Evolutionary conservation across 805 yeast genomes (phyloP).

Genomic region (Ogataea zsoltii): DNA sequence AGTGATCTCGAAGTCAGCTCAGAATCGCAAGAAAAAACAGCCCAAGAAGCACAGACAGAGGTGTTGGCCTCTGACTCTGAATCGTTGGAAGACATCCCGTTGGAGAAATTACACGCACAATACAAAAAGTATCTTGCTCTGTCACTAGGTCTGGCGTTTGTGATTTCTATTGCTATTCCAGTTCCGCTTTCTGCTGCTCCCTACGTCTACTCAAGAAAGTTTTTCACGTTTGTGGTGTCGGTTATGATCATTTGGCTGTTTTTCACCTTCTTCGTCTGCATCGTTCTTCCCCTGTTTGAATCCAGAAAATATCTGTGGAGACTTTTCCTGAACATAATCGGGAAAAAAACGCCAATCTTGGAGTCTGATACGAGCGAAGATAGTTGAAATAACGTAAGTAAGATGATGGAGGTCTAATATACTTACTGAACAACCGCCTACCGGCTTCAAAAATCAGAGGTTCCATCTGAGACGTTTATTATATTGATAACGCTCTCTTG

Average conservation of each 20-base stretch:
- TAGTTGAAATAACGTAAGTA: too few species aligned
- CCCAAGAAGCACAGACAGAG: not conserved
- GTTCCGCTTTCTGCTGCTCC: conserved; percentile 38
- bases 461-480: too few species aligned
- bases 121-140: conserved; percentile 17
- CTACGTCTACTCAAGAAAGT: conserved; percentile 36
- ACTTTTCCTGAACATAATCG: not conserved
- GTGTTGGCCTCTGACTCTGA: not conserved
- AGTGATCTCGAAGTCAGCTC: not conserved
- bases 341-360: not conserved
- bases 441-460: too few species aligned
- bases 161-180: conserved; percentile 30
- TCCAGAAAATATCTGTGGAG: conserved; percentile 1
- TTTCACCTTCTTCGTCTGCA: conserved; percentile 35
- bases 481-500: too few species aligned
- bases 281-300: conserved; percentile 37
- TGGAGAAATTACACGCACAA: conserved; percentile 3
- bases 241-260: conserved; percentile 35
- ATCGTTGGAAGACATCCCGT: conserved; percentile 4
- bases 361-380: too few species aligned
- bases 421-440: too few species aligned
- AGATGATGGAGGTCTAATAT: too few species aligned
- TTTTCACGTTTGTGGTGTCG: conserved; percentile 34
- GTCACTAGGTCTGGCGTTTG: conserved; percentile 22
- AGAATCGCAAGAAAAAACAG: not conserved